Evolutionary conservation across 306 rosid species (phyloP), one percentile per base, ranked within the genome.

Genomic region (Urtica urens): DNA sequence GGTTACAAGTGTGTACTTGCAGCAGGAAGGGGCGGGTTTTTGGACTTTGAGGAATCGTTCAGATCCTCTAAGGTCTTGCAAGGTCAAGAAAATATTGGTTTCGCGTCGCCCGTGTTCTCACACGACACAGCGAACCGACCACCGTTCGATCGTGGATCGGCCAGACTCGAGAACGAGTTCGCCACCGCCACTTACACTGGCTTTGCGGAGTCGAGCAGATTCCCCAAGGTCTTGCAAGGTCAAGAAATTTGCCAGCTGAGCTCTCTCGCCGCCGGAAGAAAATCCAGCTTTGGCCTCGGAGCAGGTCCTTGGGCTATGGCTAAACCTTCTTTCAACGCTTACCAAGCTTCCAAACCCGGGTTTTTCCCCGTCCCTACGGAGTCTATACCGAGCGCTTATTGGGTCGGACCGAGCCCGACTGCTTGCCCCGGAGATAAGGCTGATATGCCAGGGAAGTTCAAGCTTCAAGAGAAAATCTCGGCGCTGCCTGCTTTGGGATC

Each of bases 51-150:
- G 70, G 93, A 76, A 77, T 81, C 93, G 29, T 46, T 81, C 58
- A 84, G 82, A 75, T 78, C 95, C 75, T 76, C 97, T 75, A 88
- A 88, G 97, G 97, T 88, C 97, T 88, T 88, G 97, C 97, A 88
- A 88, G 97, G 97, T 88, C 97, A 88, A 88, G 97, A 88, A 88
- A 88, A 88, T 66, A 48, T 86, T 65, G 72, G 95, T 84, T 74
- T 81, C 63, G 76, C 93, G 74, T 78, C 93, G 67, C 79, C 84
- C 63, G 58, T 61, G 61, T 78, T 73, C 58, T 88, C 95, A 62
- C 35, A 77, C 78, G 90, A 81, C 72, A 69, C 81, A 47, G 70
- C 73, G 57, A 78, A 82, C 71, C 79, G 53, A 70, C 63, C 93
- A 49, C 80, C 57, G 73, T 76, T 63, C 60, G 71, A 60, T 10